Percentiles rank a stretch among this genome's conserved stretches.
Conservation (phyloP, 371 early-diverging fungal species). For the Mortierella sp. region DNA sequence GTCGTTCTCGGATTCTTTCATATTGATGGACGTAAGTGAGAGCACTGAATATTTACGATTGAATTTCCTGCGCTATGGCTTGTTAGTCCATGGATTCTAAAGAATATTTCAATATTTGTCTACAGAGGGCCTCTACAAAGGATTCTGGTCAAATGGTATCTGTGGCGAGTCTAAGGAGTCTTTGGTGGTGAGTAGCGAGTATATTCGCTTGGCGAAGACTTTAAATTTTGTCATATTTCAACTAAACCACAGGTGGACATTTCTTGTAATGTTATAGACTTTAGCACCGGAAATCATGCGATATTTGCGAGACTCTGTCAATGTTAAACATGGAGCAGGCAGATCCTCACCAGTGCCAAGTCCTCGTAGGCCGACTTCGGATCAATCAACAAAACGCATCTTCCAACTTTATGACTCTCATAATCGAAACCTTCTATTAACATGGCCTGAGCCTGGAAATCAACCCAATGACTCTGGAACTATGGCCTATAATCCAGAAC, state of each 20-base stretch:
- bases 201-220: too few species aligned
- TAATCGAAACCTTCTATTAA: conserved; percentile 52
- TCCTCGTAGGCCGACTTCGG: conserved; percentile 28
- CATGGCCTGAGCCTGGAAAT: conserved; percentile 60
- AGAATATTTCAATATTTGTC: background rate
- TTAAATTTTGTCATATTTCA: background rate
- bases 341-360: conserved; percentile 12
- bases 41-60: background rate
- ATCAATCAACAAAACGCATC: conserved; percentile 53
- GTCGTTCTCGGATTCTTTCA: conserved; percentile 70
- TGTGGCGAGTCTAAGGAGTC: conserved; percentile 55
- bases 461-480: conserved; percentile 23
- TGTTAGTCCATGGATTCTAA: background rate
- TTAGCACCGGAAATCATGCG: conserved; percentile 47
- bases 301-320: conserved; percentile 40
- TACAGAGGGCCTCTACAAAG: conserved; percentile 54
- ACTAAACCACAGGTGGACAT: background rate
- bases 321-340: conserved; percentile 2
- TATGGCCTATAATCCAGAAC: conserved; percentile 50
- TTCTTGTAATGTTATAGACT: conserved; percentile 13
- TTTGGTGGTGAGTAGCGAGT: conserved; percentile 29
- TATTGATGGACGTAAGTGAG: conserved; percentile 57
- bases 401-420: conserved; percentile 61
- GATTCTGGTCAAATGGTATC: conserved; percentile 55
- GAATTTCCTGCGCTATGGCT: background rate